Conservation (phyloP, 2,329 filamentous ascomycete genomes). For the Periconia sp. region DNA sequence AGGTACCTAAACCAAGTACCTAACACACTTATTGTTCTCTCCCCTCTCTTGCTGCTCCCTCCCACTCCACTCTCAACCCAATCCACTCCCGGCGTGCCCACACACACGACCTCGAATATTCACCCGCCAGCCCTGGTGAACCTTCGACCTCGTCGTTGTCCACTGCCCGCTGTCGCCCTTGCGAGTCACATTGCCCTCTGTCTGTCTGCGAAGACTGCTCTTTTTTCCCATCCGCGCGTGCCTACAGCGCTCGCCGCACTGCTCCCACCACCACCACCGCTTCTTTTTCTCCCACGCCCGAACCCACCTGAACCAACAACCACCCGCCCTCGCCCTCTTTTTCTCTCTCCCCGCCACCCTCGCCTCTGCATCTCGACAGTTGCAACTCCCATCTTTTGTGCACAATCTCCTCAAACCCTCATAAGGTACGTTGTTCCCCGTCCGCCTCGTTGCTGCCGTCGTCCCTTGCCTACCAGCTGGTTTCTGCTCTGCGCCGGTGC, state of each 20-base stretch:
- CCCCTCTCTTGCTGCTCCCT: background rate
- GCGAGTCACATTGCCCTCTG: no score
- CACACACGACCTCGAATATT: constrained; percentile 39
- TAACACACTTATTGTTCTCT: background rate
- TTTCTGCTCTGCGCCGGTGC: background rate
- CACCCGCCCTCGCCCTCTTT: background rate
- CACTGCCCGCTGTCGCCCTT: constrained; percentile 13
- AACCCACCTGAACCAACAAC: background rate
- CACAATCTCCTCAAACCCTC: background rate
- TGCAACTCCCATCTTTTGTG: background rate
- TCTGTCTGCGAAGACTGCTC: no score
- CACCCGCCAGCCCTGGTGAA: constrained; percentile 27
- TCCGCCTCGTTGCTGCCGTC: background rate
- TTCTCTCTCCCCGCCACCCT: background rate
- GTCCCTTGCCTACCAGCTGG: background rate
- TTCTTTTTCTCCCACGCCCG: background rate
- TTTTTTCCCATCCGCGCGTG: background rate
- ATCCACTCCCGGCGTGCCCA: background rate
- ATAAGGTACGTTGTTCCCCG: background rate
- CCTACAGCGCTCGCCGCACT: background rate
- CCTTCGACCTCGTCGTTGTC: constrained; percentile 26
- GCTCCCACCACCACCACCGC: background rate
- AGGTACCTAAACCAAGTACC: no score
- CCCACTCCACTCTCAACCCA: background rate
- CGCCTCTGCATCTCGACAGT: background rate